phyloP scores from a whole-genome alignment of 2,329 filamentous ascomycete genomes.

The Epicoccum nigrum region DNA sequence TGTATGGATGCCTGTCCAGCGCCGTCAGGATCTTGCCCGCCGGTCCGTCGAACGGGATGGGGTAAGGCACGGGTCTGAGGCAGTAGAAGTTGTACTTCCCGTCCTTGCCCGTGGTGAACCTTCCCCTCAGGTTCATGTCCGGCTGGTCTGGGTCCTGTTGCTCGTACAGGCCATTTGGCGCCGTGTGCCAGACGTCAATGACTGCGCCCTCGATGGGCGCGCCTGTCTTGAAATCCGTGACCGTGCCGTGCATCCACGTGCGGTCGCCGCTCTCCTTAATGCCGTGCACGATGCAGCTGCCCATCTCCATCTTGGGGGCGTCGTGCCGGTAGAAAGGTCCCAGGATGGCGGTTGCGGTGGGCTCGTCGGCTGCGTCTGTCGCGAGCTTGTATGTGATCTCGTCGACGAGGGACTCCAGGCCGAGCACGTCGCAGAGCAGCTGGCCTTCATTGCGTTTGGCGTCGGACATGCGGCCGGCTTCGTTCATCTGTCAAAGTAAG shows the following conservation, averaged over 20 bases:
- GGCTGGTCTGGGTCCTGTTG: constrained; percentile 74
- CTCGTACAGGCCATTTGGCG: constrained; percentile 71
- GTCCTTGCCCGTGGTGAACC: constrained; percentile 69
- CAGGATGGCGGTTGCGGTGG: constrained; percentile 78
- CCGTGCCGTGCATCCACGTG: constrained; percentile 68
- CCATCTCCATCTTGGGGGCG: constrained; percentile 72
- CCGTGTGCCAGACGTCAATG: constrained; percentile 81
- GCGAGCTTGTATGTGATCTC: constrained; percentile 76
- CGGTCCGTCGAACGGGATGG: constrained; percentile 63
- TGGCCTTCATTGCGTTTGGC: constrained; percentile 69
- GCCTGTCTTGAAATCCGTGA: constrained; percentile 64
- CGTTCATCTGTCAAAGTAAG: constrained; percentile 57
- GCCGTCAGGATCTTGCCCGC: constrained; percentile 63
- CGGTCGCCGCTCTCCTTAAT: constrained; percentile 56
- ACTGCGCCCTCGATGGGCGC: constrained; percentile 68
- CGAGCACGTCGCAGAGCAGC: constrained; percentile 63
- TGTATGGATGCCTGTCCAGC: constrained; percentile 65
- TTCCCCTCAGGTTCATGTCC: constrained; percentile 76
- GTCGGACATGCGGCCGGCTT: constrained; percentile 67
- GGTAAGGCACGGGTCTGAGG: constrained; percentile 55
- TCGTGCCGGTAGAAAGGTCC: constrained; percentile 84
- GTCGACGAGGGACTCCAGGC: constrained; percentile 69
- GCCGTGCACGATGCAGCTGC: constrained; percentile 66
- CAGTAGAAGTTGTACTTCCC: constrained; percentile 64
- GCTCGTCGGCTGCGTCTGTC: constrained; percentile 55